A percentile compares a stretch with the other conserved stretches of the same genome.
Evolutionary conservation across 1,284 basidiomycete genomes (phyloP).

Genomic region (Sporisorium iseilematis-ciliati): DNA sequence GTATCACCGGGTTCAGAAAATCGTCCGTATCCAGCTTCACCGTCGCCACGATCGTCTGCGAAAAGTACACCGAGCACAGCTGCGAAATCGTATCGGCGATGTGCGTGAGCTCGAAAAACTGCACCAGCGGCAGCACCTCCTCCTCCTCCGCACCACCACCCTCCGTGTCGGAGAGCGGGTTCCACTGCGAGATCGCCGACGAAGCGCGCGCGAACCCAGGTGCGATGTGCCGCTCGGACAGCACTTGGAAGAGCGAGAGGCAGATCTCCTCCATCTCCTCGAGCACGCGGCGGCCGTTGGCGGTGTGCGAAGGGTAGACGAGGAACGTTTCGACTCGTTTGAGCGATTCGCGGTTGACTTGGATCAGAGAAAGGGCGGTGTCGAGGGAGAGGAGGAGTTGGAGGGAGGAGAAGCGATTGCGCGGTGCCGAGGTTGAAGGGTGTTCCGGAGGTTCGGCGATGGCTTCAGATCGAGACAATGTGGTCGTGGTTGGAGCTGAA

Average conservation of each 20-base stretch:
- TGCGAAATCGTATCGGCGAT: conserved; percentile 96
- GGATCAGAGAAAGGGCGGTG: conserved; percentile 89
- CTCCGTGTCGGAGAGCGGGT: conserved; percentile 36
- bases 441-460: not conserved
- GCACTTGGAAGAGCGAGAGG: conserved; percentile 81
- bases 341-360: conserved; percentile 87
- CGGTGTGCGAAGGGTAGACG: conserved; percentile 76
- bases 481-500: not conserved
- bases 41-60: conserved; percentile 79
- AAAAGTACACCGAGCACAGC: conserved; percentile 97
- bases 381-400: conserved; percentile 87
- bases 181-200: conserved; percentile 55
- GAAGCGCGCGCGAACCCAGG: conserved; percentile 85
- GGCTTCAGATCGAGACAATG: not conserved
- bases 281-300: conserved; percentile 74
- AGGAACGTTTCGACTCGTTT: conserved; percentile 92
- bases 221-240: conserved; percentile 83
- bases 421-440: not conserved
- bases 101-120: conserved; percentile 98
- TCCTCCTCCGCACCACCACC: conserved; percentile 73
- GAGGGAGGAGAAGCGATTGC: conserved; percentile 22
- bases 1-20: conserved; percentile 90
- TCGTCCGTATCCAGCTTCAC: conserved; percentile 76
- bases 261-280: conserved; percentile 86
- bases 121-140: conserved; percentile 88